Percentiles rank a stretch among this genome's conserved stretches.
phyloP scores from a whole-genome alignment of 2,329 filamentous ascomycete genomes.

The Sporothrix variecibatus region DNA sequence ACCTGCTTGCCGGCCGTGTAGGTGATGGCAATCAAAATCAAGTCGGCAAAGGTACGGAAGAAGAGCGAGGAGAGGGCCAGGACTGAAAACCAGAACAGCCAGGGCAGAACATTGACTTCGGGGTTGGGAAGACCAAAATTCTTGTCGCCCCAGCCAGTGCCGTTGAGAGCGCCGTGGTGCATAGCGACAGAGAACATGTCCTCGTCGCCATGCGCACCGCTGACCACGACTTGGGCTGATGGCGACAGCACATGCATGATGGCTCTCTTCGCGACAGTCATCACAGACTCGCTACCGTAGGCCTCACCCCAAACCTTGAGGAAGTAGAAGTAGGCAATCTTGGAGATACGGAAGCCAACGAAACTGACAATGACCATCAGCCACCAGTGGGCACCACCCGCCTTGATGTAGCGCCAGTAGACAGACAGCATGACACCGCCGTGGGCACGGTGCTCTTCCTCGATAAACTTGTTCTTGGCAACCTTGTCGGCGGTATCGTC shows the following conservation, averaged over 20 bases:
- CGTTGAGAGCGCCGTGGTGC: background rate
- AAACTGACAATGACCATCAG: constrained; percentile 63
- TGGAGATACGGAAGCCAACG: constrained; percentile 61
- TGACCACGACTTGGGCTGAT: background rate
- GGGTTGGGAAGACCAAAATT: constrained; percentile 64
- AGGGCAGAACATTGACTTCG: constrained; percentile 66
- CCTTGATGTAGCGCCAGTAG: constrained; percentile 84
- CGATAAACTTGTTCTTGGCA: constrained; percentile 71
- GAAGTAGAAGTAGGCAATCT: constrained; percentile 73
- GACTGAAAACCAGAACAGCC: constrained; percentile 70
- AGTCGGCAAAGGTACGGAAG: constrained; percentile 61
- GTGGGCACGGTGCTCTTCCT: constrained; percentile 72
- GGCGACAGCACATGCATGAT: constrained; percentile 22
- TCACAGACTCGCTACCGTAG: constrained; percentile 50
- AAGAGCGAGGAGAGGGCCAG: constrained; percentile 65
- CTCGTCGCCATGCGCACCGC: constrained; percentile 8
- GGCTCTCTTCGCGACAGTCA: constrained; percentile 20
- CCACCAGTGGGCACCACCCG: constrained; percentile 77
- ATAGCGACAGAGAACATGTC: constrained; percentile 11
- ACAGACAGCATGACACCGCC: constrained; percentile 74
- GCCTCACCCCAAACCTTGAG: constrained; percentile 85
- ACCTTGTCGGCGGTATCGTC: constrained; percentile 50
- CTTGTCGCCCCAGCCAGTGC: constrained; percentile 33
- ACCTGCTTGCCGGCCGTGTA: constrained; percentile 76
- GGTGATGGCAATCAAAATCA: constrained; percentile 73